These are phyloP conservation scores for Hypholoma fasciculare DNA, from an alignment of 768 basidiomycete species.

Conservation along the genomic window DNA sequence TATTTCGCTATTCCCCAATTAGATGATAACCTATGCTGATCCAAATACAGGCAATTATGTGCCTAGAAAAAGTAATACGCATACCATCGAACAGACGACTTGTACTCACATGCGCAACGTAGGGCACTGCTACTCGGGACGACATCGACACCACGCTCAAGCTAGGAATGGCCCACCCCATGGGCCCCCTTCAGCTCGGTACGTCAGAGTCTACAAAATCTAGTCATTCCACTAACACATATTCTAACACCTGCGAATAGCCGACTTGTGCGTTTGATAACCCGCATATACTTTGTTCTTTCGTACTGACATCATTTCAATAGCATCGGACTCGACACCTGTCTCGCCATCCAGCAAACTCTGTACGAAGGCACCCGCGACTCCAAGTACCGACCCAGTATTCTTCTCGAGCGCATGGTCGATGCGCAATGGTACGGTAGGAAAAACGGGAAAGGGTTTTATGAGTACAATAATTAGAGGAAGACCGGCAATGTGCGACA, in stretches of 20 bases:
- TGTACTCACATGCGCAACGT: neutral
- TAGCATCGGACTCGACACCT: constrained; percentile 97
- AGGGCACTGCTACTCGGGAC: constrained; percentile 91
- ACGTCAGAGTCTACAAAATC: neutral
- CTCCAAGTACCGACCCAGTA: constrained; percentile 91
- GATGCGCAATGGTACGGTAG: constrained; percentile 92
- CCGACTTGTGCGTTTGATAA: constrained; percentile 55
- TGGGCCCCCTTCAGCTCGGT: constrained; percentile 92
- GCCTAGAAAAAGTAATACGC: constrained; percentile 73
- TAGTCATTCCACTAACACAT: neutral
- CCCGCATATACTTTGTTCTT: neutral
- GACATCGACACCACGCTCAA: constrained; percentile 95
- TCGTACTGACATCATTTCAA: neutral
- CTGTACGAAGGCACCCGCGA: constrained; percentile 88
- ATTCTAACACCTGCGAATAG: constrained; percentile 23
- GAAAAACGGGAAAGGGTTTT: constrained; percentile 95
- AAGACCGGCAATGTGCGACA: neutral
- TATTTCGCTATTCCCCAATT: constrained; percentile 20
- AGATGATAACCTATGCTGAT: neutral
- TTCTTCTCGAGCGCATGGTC: constrained; percentile 93
- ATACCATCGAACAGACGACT: no score
- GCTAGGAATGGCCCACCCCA: constrained; percentile 92
- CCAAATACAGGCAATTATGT: constrained; percentile 74
- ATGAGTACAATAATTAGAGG: constrained; percentile 61
- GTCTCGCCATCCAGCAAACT: constrained; percentile 89